These are phyloP conservation scores for Diaporthe sp. DNA, from an alignment of 2,329 filamentous ascomycete species.

Conservation along the genomic window DNA sequence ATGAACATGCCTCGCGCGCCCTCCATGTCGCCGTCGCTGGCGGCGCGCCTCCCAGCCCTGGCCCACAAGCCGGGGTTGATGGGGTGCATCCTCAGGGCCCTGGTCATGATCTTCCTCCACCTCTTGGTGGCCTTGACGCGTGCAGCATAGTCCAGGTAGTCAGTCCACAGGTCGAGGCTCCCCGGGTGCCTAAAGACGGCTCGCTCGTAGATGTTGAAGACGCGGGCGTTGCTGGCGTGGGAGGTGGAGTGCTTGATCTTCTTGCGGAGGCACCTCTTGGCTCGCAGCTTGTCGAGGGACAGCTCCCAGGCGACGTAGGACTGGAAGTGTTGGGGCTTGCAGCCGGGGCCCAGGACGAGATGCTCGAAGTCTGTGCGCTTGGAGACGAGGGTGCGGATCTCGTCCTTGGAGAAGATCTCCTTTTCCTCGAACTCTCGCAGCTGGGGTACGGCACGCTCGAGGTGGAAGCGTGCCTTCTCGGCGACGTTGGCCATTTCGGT, in stretches of 20 bases:
- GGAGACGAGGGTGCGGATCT: conserved; percentile 89
- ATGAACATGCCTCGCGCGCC: conserved; percentile 88
- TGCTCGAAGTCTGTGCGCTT: conserved; percentile 96
- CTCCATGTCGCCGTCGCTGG: conserved; percentile 87
- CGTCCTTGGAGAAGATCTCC: conserved; percentile 90
- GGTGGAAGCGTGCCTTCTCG: conserved; percentile 95
- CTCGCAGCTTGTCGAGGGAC: conserved; percentile 80
- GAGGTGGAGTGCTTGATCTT: conserved; percentile 79
- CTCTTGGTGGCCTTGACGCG: conserved; percentile 76
- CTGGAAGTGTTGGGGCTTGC: conserved; percentile 82
- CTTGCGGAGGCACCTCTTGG: conserved; percentile 86
- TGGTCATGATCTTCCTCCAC: conserved; percentile 74
- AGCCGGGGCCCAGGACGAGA: conserved; percentile 85
- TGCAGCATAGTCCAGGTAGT: conserved; percentile 87
- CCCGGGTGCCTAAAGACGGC: conserved; percentile 88
- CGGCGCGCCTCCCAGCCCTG: conserved; percentile 83
- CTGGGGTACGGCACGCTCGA: conserved; percentile 93
- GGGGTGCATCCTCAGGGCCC: conserved; percentile 87
- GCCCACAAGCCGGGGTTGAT: conserved; percentile 88
- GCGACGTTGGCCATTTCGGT: conserved; percentile 81
- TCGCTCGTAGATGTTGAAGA: conserved; percentile 91
- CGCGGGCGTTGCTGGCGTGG: conserved; percentile 82
- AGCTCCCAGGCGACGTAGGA: conserved; percentile 84
- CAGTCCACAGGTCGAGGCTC: conserved; percentile 86
- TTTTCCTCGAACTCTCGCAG: conserved; percentile 93